Evolutionary conservation across 345 rosid species (phyloP), one percentile per base, ranked within the genome.

Genomic region (Noccaea bulbosa): DNA sequence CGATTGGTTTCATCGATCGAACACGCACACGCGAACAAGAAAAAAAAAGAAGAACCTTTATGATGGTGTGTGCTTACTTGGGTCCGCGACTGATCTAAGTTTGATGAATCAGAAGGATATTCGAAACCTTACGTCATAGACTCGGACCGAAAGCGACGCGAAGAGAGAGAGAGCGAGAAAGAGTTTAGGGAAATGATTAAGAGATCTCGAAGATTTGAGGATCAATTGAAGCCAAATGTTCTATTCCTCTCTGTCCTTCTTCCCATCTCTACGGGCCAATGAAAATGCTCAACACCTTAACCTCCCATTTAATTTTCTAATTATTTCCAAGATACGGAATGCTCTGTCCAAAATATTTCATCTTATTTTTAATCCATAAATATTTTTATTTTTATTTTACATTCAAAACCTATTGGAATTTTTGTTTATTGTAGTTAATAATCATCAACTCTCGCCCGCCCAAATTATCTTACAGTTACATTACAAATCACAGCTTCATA

Each of bases 41-140:
- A 40, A 8, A 6, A 7, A 76, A 20, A 20, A 20, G 22, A 20
- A 20, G 2, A 81, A 33, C 45, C 64, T 68, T 70, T 22, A 55
- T 57, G 22, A 20, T 65, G 78, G 71, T 73, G 32, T 40, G 69
- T 20, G 22, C 90, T 81, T 81, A 87, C 81, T 74, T 74, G 71
- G 60, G 52, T 32, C 15, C n/a, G 76, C 56, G 52, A 50, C 51
- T 57, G 72, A 65, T 49, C 61, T 73, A 52, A 65, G 71, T 46
- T 64, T 64, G 76, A 56, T 32, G 71, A 57, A 57, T 57, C 71
- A 38, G 52, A 73, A 72, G 58, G 45, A 73, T 73, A 52, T 55
- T 15, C 2, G 11, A 45, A 53, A 53, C 40, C 48, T 71, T 48
- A 24, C 46, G 24, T 34, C 11, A 40, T 32, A 41, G 66, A 58